These are phyloP conservation scores for Pseudozyma sp. DNA, from an alignment of 1,284 basidiomycete species.

Conservation along the genomic window DNA sequence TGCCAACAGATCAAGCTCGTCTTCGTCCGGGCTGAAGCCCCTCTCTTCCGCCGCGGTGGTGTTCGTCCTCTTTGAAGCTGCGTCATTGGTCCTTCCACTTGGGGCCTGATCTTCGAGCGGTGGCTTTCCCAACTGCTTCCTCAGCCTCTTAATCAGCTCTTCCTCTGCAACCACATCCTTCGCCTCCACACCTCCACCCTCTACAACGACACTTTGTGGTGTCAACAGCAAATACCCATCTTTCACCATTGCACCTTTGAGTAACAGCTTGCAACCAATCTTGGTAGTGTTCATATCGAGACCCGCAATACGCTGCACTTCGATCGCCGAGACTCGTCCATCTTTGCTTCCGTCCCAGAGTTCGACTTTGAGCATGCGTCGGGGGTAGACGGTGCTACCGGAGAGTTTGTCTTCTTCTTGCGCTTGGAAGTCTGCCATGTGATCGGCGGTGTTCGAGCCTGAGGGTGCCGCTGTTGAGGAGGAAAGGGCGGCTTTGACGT, in stretches of 20 bases:
- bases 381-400: conserved; percentile 90
- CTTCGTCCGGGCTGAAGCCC: conserved; percentile 33
- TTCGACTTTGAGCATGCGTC: conserved; percentile 88
- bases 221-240: conserved; percentile 29
- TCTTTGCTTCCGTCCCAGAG: conserved; percentile 90
- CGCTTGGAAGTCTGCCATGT: conserved; percentile 52
- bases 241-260: conserved; percentile 29
- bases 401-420: conserved; percentile 40
- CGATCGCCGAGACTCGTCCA: conserved; percentile 77
- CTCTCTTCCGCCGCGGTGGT: neutral
- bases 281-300: conserved; percentile 46
- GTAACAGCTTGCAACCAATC: conserved; percentile 38
- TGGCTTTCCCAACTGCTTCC: conserved; percentile 31
- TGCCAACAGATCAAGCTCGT: conserved; percentile 31
- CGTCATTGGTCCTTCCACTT: neutral
- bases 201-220: conserved; percentile 21
- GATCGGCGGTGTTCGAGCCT: conserved; percentile 7
- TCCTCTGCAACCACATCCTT: conserved; percentile 26
- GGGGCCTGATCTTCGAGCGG: neutral
- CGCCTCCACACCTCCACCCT: conserved; percentile 28
- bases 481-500: conserved; percentile 72
- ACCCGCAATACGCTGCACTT: conserved; percentile 24
- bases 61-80: neutral
- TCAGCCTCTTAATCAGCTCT: conserved; percentile 24
- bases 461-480: conserved; percentile 72